Evolutionary conservation across 2,329 filamentous ascomycete species (phyloP).

Genomic region (Botrytis cinerea): DNA sequence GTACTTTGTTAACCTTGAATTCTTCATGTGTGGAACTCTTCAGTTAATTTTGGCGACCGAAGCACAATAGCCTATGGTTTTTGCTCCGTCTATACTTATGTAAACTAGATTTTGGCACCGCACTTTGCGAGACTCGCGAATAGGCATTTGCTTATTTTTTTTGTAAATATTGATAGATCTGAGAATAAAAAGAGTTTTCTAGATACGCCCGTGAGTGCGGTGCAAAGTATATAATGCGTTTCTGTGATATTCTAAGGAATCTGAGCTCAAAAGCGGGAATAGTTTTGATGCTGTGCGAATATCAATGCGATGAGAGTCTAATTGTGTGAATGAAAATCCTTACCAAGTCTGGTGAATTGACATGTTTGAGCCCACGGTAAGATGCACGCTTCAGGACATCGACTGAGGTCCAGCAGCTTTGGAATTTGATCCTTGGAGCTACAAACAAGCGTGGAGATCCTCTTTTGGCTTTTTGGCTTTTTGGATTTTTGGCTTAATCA

Average conservation of each 20-base stretch:
- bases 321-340: background rate
- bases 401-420: accelerated
- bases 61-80: no score
- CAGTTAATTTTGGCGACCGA: background rate
- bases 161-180: background rate
- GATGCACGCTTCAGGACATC: background rate
- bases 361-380: background rate
- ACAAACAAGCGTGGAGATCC: no score
- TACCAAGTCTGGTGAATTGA: background rate
- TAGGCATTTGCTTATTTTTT: background rate
- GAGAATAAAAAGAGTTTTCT: background rate
- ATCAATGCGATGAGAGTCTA: background rate
- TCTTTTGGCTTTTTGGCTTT: background rate
- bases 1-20: background rate
- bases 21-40: background rate
- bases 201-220: constrained; percentile 15
- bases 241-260: background rate
- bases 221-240: background rate
- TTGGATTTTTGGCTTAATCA: background rate
- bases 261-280: background rate
- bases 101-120: background rate
- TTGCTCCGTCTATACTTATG: background rate
- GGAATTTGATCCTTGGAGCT: background rate
- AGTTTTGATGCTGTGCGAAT: background rate
- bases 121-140: background rate